Conservation (phyloP, 1,284 basidiomycete species). For the Mycena citricolor region DNA sequence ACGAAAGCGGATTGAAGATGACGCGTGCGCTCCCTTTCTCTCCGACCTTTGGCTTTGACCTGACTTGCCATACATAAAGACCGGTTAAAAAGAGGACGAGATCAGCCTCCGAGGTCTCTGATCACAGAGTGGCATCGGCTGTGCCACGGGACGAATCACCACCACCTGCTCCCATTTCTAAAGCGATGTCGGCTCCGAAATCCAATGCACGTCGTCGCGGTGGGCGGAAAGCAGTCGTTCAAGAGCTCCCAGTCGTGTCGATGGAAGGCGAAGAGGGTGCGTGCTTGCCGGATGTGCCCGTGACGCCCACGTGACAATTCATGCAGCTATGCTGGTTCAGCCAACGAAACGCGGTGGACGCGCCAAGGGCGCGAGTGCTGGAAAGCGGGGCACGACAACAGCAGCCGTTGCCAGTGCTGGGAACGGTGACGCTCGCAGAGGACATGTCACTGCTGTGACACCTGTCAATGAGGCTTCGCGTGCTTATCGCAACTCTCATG, state of each 20-base stretch:
- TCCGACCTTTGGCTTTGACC: slow-evolving; percentile 14
- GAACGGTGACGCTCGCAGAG: too few relatives aligned
- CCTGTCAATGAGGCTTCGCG: slow-evolving; percentile 40
- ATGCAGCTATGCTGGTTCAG: slow-evolving; percentile 17
- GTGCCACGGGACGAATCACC: slow-evolving; percentile 49
- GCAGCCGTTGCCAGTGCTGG: too few relatives aligned
- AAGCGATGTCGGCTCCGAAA: slow-evolving; percentile 28
- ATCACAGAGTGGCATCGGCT: slow-evolving; percentile 43
- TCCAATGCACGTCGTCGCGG: slow-evolving; percentile 42
- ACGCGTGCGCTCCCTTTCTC: slow-evolving; percentile 48
- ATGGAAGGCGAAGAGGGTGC: slow-evolving; percentile 68
- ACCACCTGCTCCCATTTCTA: slow-evolving; percentile 23
- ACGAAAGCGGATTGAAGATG: slow-evolving; percentile 72
- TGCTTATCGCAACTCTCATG: slow-evolving; percentile 73
- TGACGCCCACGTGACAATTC: slow-evolving; percentile 24
- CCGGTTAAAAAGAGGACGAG: slow-evolving; percentile 64
- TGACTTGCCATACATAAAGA: slow-evolving; percentile 38
- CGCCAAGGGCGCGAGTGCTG: slow-evolving; percentile 43
- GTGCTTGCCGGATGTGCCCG: slow-evolving; percentile 33
- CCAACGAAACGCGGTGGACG: slow-evolving; percentile 48
- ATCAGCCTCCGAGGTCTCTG: slow-evolving; percentile 67
- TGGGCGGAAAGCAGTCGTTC: slow-evolving; percentile 44
- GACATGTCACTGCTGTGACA: slow-evolving; percentile 11
- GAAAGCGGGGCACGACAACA: slow-evolving; percentile 48
- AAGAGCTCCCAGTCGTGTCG: slow-evolving; percentile 43